These are phyloP conservation scores for Pythium brachiatum DNA, from an alignment of 352 stramenopile species.

Conservation along the genomic window DNA sequence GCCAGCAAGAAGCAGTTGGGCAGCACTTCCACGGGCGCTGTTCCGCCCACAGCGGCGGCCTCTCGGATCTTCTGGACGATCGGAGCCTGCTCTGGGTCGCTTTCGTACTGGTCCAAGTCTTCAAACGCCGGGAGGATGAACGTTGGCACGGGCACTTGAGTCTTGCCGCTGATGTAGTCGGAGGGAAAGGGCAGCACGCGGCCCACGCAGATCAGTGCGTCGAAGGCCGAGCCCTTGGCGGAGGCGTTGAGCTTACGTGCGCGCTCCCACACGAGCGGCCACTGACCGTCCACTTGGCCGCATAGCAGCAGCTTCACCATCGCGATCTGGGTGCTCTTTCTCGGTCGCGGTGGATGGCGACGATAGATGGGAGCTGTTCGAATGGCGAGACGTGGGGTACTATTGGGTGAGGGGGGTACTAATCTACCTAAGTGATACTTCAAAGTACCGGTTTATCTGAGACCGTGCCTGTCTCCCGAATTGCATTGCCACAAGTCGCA, in stretches of 20 bases:
- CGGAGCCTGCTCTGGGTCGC: slow-evolving; percentile 28
- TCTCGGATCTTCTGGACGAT: slow-evolving; percentile 42
- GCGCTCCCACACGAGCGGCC: slow-evolving; percentile 66
- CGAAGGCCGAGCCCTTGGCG: slow-evolving; percentile 52
- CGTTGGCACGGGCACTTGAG: slow-evolving; percentile 50
- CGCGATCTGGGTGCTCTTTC: not conserved
- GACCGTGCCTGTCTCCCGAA: too few relatives aligned
- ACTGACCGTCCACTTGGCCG: slow-evolving; percentile 57
- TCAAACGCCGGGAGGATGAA: slow-evolving; percentile 52
- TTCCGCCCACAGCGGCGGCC: not conserved
- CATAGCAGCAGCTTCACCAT: slow-evolving; percentile 83
- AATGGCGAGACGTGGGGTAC: not conserved
- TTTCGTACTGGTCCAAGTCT: slow-evolving; percentile 24
- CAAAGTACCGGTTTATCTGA: too few relatives aligned
- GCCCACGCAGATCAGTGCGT: slow-evolving; percentile 61
- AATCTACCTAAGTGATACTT: too few relatives aligned
- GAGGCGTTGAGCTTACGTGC: slow-evolving; percentile 63
- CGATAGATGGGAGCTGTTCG: slow-evolving; percentile 1
- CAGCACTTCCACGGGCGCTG: slow-evolving; percentile 37
- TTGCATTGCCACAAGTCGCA: not conserved
- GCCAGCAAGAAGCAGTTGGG: slow-evolving; percentile 52
- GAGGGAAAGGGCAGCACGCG: slow-evolving; percentile 50
- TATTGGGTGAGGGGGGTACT: too few relatives aligned
- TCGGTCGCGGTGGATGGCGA: not conserved
- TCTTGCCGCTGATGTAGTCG: slow-evolving; percentile 38